Evolutionary conservation across 2,329 filamentous ascomycete genomes (phyloP), one percentile per base, ranked within the genome.

Genomic region (Pseudocercospora crystallina): DNA sequence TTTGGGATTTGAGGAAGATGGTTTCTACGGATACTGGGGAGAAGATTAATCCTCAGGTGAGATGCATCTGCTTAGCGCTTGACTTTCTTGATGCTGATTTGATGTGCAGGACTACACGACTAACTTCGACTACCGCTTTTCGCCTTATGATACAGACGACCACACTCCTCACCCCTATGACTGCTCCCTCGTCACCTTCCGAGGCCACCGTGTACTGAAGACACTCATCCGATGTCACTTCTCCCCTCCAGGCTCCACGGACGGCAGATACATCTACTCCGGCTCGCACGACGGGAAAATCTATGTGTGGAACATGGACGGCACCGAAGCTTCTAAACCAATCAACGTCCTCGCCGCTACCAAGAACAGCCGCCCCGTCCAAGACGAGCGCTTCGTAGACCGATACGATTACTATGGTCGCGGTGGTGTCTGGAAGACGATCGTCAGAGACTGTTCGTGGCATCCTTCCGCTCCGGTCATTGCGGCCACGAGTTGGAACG

Each of bases 221-320:
- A 97, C 94, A 1, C 77, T 97, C 35, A 96, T 97, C 60, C 80
- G 94, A 54, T 97, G 94, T 65, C 92, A 97, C 71, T 99, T 99
- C 72, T 94, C 89, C 30, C 94, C 94, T 0, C 84, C 89, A 0
- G 83, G 80, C 9, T 91, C 89, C 65, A 92, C 90, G 2, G 88
- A 96, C 67, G 90, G 88, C 8, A 81, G 90, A 61, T 97, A 96
- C 66, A 90, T 99, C 15, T 97, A 96, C 72, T 88, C 86, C 14
- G 94, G 94, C 15, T 95, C 89, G 62, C 84, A 89, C 57, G 90
- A 96, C 60, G 94, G 94, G 42, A 87, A 87, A 52, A 87, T 96
- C 0, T 92, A 90, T 61, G 81, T 97, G 36, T 99, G 89, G 80
- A 97, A 97, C 66, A 75, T 97, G 71, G 91, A 99, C 66, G 91